Evolutionary conservation across 1,139 yeast species (phyloP).

Genomic region (Blastobotrys raffinosifermentans): DNA sequence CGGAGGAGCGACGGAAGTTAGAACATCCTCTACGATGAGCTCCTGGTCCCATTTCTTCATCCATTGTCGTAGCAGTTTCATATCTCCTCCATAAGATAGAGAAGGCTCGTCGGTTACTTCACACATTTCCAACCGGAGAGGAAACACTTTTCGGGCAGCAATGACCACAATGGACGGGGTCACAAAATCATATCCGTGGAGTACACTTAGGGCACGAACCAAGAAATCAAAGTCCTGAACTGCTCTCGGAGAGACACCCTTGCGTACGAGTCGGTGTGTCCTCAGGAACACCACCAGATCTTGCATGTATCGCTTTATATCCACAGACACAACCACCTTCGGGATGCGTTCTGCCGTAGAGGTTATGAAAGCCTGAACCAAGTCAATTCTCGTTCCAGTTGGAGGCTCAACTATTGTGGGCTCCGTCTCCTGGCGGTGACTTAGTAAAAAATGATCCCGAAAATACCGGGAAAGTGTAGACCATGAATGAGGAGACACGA

Average conservation of each 20-base stretch:
- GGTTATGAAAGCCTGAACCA: no score
- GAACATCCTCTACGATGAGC: slow-evolving; percentile 44
- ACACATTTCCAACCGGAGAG: slow-evolving; percentile 39
- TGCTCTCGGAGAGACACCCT: slow-evolving; percentile 46
- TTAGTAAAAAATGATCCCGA: not conserved
- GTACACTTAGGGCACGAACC: slow-evolving; percentile 37
- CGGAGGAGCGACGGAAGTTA: slow-evolving; percentile 45
- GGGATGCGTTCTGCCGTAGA: no score
- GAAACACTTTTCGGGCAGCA: slow-evolving; percentile 44
- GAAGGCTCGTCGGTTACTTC: slow-evolving; percentile 44
- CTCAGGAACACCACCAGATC: slow-evolving; percentile 47
- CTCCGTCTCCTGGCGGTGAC: not conserved
- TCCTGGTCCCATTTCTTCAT: slow-evolving; percentile 41
- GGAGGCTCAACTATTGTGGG: no score
- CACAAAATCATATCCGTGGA: slow-evolving; percentile 39
- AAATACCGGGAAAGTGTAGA: no score
- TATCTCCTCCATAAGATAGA: slow-evolving; percentile 49
- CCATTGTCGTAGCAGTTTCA: slow-evolving; percentile 37
- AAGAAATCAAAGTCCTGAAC: slow-evolving; percentile 40
- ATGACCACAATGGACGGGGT: slow-evolving; percentile 46
- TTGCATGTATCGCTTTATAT: slow-evolving; percentile 47
- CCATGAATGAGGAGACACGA: no score
- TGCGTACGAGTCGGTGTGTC: slow-evolving; percentile 44
- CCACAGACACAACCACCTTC: slow-evolving; percentile 39
- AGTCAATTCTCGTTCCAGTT: no score